phyloP scores from a whole-genome alignment of 108 stramenopile genomes.

The Aurantiochytrium sp. region DNA sequence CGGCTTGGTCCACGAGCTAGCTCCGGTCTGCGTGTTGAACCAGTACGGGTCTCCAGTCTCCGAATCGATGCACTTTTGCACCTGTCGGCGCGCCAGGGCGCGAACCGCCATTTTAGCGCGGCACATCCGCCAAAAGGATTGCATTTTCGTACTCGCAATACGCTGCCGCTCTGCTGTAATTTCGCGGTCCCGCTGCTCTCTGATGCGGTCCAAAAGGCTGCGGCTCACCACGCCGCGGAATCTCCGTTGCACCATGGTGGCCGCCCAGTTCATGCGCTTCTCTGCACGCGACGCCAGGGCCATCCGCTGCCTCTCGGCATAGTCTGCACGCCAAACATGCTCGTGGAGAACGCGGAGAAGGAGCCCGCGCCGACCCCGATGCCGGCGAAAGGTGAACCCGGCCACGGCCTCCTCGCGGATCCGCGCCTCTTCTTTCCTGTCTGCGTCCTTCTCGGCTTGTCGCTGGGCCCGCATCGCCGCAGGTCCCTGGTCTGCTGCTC shows the following conservation, averaged over 20 bases:
- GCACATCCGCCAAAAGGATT: slow-evolving; percentile 1
- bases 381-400: neutral
- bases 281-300: neutral
- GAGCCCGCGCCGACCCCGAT: neutral
- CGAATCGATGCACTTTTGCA: neutral
- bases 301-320: neutral
- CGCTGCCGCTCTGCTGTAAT: neutral
- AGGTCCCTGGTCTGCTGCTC: no score
- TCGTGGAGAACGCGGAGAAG: neutral
- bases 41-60: neutral
- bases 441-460: neutral
- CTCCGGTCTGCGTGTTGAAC: neutral
- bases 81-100: neutral
- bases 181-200: neutral
- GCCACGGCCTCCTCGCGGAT: neutral
- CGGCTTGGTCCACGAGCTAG: neutral
- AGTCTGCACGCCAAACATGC: neutral
- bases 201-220: neutral
- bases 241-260: neutral
- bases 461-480: neutral
- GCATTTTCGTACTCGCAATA: neutral
- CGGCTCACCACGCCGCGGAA: neutral
- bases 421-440: neutral
- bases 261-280: neutral
- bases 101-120: neutral